Evolutionary conservation across 139 green algal species (phyloP).

Genomic region (Zygnema cylindricum): DNA sequence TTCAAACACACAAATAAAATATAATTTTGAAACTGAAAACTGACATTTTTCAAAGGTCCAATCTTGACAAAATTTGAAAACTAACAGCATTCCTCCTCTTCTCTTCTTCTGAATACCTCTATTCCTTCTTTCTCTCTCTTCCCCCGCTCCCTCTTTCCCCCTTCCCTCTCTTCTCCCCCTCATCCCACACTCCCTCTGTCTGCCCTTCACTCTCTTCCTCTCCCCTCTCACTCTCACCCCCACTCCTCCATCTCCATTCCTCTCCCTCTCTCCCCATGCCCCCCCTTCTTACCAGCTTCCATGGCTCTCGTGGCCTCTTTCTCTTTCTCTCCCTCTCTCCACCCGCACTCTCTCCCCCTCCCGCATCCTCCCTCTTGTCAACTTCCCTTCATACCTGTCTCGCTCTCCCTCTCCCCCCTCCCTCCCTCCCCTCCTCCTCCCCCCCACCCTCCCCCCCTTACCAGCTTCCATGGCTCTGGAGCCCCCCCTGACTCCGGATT

Average conservation of each 20-base stretch:
- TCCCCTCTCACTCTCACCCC: not conserved
- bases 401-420: not conserved
- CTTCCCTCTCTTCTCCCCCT: not conserved
- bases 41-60: too few species aligned
- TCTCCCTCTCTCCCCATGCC: not conserved
- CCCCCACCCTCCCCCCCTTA: not conserved
- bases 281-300: not conserved
- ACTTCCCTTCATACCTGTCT: not conserved
- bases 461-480: not conserved
- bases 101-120: not conserved
- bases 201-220: too few species aligned
- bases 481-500: not conserved
- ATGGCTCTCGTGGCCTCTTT: not conserved
- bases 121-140: not conserved
- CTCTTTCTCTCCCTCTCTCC: not conserved
- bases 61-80: too few species aligned
- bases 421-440: conserved; percentile 9
- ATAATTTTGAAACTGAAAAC: too few species aligned
- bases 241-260: not conserved
- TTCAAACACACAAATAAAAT: too few species aligned
- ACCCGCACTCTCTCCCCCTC: not conserved
- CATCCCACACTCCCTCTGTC: not conserved
- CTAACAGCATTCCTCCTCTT: not conserved
- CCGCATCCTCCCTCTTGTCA: not conserved
- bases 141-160: not conserved